These are phyloP conservation scores for Ogataea sp. DNA, from an alignment of 805 yeast species.

Conservation along the genomic window DNA sequence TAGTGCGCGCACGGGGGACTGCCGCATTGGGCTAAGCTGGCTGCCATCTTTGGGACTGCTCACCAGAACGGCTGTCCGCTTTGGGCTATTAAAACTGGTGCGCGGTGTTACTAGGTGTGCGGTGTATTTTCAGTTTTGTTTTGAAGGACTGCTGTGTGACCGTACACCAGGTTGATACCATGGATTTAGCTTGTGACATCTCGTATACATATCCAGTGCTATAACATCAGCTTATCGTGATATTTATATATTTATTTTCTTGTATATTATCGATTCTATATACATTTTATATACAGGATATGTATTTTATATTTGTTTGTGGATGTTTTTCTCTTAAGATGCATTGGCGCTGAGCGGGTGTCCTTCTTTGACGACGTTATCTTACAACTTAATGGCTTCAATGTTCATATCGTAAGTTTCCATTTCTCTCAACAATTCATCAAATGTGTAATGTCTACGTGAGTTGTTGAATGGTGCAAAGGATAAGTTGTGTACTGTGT, in stretches of 20 bases:
- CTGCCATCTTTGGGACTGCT: not conserved
- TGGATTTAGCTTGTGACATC: no score
- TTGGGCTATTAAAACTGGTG: not conserved
- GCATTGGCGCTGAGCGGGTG: no score
- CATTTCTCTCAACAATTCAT: slow-evolving; percentile 42
- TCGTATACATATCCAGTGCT: no score
- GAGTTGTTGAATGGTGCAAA: slow-evolving; percentile 39
- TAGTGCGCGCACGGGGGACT: not conserved
- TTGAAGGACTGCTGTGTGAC: not conserved
- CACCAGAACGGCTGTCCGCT: no score
- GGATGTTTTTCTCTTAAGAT: no score
- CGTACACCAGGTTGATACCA: no score
- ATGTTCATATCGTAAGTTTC: slow-evolving; percentile 35
- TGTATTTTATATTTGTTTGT: no score
- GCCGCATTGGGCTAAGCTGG: not conserved
- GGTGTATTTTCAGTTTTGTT: not conserved
- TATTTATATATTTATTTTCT: no score
- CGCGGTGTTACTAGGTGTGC: not conserved
- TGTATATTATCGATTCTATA: no score
- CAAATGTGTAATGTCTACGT: slow-evolving; percentile 36
- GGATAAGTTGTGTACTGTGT: slow-evolving; percentile 32
- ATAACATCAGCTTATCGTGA: no score
- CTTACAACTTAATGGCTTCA: not conserved
- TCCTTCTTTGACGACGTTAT: not conserved
- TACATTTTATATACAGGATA: no score